Evolutionary conservation across 2,329 filamentous ascomycete genomes (phyloP).

Genomic region (Botryosphaeria agaves): DNA sequence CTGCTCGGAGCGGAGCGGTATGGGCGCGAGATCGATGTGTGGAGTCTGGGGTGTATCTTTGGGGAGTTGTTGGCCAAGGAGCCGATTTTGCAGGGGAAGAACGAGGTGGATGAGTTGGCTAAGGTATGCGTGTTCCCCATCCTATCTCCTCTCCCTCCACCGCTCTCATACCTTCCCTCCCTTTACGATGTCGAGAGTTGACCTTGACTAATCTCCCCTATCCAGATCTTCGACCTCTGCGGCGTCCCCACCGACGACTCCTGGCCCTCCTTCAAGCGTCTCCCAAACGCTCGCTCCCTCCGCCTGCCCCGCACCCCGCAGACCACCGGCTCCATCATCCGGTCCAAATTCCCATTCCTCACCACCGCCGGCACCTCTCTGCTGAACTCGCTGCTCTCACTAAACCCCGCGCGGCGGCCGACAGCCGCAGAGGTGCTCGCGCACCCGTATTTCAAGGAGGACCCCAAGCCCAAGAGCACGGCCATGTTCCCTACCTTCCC

Average conservation of each 20-base stretch:
- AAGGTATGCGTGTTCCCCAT: constrained; percentile 28
- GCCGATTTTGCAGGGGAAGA: constrained; percentile 71
- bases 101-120: constrained; percentile 79
- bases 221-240: constrained; percentile 70
- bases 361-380: constrained; percentile 57
- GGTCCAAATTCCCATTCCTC: constrained; percentile 65
- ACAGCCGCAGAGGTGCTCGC: constrained; percentile 55
- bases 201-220: constrained; percentile 2
- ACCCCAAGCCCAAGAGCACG: constrained; percentile 76
- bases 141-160: constrained; percentile 1
- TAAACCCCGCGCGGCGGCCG: constrained; percentile 59
- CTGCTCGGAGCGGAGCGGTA: constrained; percentile 68
- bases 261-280: constrained; percentile 74
- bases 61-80: constrained; percentile 74
- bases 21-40: constrained; percentile 69
- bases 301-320: constrained; percentile 36
- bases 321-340: constrained; percentile 37
- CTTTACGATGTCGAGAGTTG: constrained; percentile 9
- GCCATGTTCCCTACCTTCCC: constrained; percentile 96
- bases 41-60: constrained; percentile 93
- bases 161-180: constrained; percentile 3
- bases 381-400: constrained; percentile 49
- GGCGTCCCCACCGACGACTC: constrained; percentile 66
- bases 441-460: constrained; percentile 75
- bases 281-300: constrained; percentile 73